These are phyloP conservation scores for Crithidia bombi DNA, from an alignment of 208 protist genomes.

Conservation along the genomic window DNA sequence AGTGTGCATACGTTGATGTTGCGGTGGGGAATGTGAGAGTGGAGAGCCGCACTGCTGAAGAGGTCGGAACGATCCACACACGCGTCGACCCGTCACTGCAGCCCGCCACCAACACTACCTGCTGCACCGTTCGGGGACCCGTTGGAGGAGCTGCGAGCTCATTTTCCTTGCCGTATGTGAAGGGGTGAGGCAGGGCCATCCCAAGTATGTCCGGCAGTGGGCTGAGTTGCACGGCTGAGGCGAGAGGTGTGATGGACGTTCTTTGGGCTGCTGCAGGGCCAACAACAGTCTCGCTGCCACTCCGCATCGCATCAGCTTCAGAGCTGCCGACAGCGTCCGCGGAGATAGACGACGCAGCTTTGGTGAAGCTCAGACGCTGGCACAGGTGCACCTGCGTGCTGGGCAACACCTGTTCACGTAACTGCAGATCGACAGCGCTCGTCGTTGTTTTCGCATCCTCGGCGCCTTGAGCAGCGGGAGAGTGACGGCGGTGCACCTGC, in stretches of 20 bases:
- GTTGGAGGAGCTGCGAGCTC: not conserved
- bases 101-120: slow-evolving; percentile 30
- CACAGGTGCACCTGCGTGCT: slow-evolving; percentile 8
- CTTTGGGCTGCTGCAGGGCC: not conserved
- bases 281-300: not conserved
- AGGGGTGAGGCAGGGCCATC: not conserved
- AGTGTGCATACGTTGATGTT: not conserved
- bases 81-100: slow-evolving; percentile 39
- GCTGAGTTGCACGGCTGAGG: slow-evolving; percentile 26
- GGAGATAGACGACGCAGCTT: not conserved
- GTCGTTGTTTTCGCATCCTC: not conserved
- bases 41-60: not conserved
- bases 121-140: not conserved
- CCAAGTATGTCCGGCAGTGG: slow-evolving; percentile 1
- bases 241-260: slow-evolving; percentile 1
- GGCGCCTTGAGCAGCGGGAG: not conserved
- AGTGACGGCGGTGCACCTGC: not conserved
- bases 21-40: not conserved
- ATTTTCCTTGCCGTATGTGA: not conserved
- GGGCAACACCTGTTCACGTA: not conserved
- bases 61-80: slow-evolving; percentile 24
- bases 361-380: slow-evolving; percentile 19
- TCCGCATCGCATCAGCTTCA: not conserved
- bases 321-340: not conserved
- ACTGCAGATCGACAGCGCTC: slow-evolving; percentile 4